phyloP scores from a whole-genome alignment of 2,329 filamentous ascomycete species.

The Cordyceps tenuipes region DNA sequence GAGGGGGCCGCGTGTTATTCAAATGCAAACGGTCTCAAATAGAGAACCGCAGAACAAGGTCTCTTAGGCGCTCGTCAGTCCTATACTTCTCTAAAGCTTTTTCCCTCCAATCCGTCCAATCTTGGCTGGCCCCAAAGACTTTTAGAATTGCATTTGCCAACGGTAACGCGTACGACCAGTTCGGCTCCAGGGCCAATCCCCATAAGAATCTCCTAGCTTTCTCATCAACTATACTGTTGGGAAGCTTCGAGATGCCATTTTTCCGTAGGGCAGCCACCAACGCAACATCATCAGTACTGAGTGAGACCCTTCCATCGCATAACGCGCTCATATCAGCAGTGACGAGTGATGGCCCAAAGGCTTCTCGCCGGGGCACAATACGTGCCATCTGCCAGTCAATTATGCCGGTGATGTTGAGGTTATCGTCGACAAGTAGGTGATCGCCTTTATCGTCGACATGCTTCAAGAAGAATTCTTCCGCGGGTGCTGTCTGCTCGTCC shows the following conservation, averaged over 20 bases:
- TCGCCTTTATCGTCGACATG: slow-evolving; percentile 36
- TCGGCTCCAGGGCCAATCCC: slow-evolving; percentile 15
- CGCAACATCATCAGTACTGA: slow-evolving; percentile 13
- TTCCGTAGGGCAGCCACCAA: slow-evolving; percentile 13
- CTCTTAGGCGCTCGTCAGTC: slow-evolving; percentile 11
- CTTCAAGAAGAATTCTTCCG: not conserved
- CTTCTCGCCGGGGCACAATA: slow-evolving; percentile 15
- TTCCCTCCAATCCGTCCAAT: slow-evolving; percentile 12
- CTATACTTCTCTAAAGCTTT: slow-evolving; percentile 11
- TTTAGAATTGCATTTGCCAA: slow-evolving; percentile 17
- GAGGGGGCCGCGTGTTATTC: too few relatives aligned
- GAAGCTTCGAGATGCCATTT: not conserved
- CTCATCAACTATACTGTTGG: slow-evolving; percentile 12
- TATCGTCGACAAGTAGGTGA: slow-evolving; percentile 37
- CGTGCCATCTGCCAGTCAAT: slow-evolving; percentile 33
- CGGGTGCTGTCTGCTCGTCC: not conserved
- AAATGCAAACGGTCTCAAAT: too few relatives aligned
- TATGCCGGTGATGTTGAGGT: slow-evolving; percentile 38
- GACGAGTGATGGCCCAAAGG: slow-evolving; percentile 15
- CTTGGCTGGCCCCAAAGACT: slow-evolving; percentile 13
- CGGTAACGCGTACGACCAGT: slow-evolving; percentile 15
- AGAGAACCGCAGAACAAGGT: too few relatives aligned
- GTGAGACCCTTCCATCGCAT: slow-evolving; percentile 11
- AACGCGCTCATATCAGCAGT: slow-evolving; percentile 14
- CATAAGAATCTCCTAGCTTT: slow-evolving; percentile 18